These are phyloP conservation scores for Blastomyces silverae DNA, from an alignment of 2,329 filamentous ascomycete genomes.

Conservation along the genomic window DNA sequence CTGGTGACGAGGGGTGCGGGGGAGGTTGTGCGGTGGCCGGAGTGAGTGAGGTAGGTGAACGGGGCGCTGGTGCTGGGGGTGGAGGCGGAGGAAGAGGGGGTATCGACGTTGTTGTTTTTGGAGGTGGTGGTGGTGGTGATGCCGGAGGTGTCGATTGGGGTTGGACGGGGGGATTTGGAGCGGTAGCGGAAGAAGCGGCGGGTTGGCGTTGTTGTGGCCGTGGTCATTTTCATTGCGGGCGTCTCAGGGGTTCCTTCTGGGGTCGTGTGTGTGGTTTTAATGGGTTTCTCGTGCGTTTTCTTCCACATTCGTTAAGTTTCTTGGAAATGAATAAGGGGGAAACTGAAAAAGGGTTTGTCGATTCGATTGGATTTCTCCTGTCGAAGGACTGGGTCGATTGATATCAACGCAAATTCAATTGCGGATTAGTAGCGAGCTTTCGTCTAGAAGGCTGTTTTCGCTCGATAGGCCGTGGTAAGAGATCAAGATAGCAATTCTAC, in stretches of 20 bases:
- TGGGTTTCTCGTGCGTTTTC: not conserved
- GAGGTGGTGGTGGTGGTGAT: constrained; percentile 21
- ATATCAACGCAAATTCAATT: constrained; percentile 7
- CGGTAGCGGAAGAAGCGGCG: constrained; percentile 20
- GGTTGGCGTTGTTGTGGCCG: constrained; percentile 12
- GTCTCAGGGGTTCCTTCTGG: not conserved
- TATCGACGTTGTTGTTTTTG: constrained; percentile 4
- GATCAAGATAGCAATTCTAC: constrained; percentile 9
- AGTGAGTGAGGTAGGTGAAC: constrained; percentile 13
- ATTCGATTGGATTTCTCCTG: constrained; percentile 7
- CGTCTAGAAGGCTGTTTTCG: not conserved
- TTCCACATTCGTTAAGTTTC: constrained; percentile 9
- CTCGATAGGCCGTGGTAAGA: not conserved
- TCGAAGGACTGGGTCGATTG: not conserved
- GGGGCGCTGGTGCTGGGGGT: not conserved
- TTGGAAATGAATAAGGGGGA: not conserved
- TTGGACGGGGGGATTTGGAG: constrained; percentile 25
- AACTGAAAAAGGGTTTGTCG: not conserved
- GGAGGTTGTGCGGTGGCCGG: constrained; percentile 19
- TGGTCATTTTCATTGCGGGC: not conserved
- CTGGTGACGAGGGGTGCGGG: constrained; percentile 19
- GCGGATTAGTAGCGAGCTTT: not conserved
- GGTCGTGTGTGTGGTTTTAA: not conserved
- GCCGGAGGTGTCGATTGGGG: constrained; percentile 21
- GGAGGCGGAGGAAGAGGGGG: not conserved